Evolutionary conservation across 2,329 filamentous ascomycete genomes (phyloP).

Genomic region (Penicillium palitans): DNA sequence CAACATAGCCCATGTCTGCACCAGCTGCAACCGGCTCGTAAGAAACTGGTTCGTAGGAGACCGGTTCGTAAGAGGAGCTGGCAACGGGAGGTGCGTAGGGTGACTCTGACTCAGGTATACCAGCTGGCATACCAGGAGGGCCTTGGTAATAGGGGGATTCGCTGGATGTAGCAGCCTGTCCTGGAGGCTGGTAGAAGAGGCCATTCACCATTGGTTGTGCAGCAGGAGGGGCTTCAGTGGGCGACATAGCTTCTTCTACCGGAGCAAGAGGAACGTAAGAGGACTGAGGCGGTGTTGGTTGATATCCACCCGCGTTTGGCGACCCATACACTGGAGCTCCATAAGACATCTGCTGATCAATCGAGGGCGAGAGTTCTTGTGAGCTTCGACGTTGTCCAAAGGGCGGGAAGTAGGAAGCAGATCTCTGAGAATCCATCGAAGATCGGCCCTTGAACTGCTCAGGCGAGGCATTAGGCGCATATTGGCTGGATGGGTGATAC

Average conservation of each 20-base stretch:
- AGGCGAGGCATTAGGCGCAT: conserved; percentile 52
- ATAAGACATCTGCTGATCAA: conserved; percentile 37
- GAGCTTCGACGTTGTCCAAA: conserved; percentile 38
- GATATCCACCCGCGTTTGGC: conserved; percentile 34
- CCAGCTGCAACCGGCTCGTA: neutral
- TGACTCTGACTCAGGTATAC: conserved; percentile 24
- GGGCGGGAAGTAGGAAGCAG: conserved; percentile 38
- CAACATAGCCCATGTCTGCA: conserved; percentile 34
- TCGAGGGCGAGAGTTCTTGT: conserved; percentile 38
- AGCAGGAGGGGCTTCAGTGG: conserved; percentile 21
- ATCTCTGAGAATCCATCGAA: conserved; percentile 51
- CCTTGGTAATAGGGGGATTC: conserved; percentile 31
- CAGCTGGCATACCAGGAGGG: conserved; percentile 21
- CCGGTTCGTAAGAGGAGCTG: conserved; percentile 32
- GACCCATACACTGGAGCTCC: conserved; percentile 34
- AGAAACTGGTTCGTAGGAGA: neutral
- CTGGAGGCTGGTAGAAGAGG: conserved; percentile 25
- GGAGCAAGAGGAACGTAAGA: conserved; percentile 43
- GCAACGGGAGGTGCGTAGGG: conserved; percentile 34
- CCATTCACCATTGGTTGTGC: conserved; percentile 30
- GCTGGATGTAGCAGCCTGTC: conserved; percentile 10
- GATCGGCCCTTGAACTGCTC: conserved; percentile 53
- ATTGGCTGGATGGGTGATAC: conserved; percentile 47
- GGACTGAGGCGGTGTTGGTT: conserved; percentile 40
- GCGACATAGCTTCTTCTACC: conserved; percentile 40